phyloP scores from a whole-genome alignment of 768 basidiomycete species.

The Lentinula guzmanii region DNA sequence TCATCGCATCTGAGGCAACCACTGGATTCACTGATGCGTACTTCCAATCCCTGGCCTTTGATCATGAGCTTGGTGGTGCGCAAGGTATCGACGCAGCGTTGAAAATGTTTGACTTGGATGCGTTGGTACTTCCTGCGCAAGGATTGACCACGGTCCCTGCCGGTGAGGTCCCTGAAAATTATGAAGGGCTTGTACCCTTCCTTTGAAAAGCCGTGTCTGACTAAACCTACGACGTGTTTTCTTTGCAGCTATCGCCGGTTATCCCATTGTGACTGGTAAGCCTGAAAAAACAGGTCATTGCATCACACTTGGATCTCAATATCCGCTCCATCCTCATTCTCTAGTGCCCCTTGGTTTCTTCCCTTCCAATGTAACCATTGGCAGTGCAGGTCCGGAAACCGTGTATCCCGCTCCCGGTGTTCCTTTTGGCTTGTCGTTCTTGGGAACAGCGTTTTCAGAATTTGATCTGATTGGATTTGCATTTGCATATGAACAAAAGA shows the following conservation, averaged over 20 bases:
- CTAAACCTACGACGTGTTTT: too few relatives aligned
- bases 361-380: conserved; percentile 36
- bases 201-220: too few relatives aligned
- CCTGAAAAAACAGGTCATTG: too few relatives aligned
- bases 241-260: conserved; percentile 49
- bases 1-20: conserved; percentile 33
- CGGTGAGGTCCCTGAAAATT: conserved; percentile 17
- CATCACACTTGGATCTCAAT: too few relatives aligned
- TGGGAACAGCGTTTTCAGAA: conserved; percentile 58
- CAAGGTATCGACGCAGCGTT: conserved; percentile 50
- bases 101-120: conserved; percentile 39
- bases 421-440: conserved; percentile 58
- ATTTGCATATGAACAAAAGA: conserved; percentile 63
- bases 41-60: conserved; percentile 35
- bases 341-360: conserved; percentile 59
- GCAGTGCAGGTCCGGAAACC: conserved; percentile 31
- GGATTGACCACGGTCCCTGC: conserved; percentile 31
- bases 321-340: not conserved
- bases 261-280: conserved; percentile 58
- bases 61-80: conserved; percentile 42
- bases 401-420: conserved; percentile 49
- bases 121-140: conserved; percentile 42
- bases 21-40: conserved; percentile 36
- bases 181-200: too few relatives aligned
- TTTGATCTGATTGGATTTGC: conserved; percentile 52